Evolutionary conservation across 441 rosid species (phyloP), one percentile per base, ranked within the genome.

Genomic region (Corymbia citriodora): DNA sequence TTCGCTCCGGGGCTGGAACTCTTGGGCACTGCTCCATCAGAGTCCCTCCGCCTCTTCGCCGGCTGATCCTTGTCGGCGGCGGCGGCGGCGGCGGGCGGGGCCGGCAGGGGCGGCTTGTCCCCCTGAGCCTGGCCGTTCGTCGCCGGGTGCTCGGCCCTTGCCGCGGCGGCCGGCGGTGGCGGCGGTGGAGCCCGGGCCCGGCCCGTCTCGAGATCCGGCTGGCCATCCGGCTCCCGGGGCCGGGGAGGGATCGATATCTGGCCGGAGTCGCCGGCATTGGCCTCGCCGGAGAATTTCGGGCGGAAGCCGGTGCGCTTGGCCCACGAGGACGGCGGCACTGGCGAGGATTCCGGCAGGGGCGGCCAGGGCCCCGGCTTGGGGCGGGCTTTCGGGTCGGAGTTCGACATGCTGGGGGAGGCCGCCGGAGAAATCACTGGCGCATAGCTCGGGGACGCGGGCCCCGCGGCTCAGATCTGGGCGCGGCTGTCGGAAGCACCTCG

Each of bases 251-350:
- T 92, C 6, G 97, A 55, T 72, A 96, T 92, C 92, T 97, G 98
- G 45, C 96, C 98, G 89, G 99, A 96, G 87, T 95, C 95, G 50
- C 95, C 89, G 86, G 97, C 98, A 94, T 94, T 96, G 89, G 97
- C 88, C 94, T 96, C 99, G 49, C 99, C 99, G 87, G 99, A 98
- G 96, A 97, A 96, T 92, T 96, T 98, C 55, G 99, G 99, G 13
- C 97, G 98, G 90, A 98, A 98, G 10, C 99, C 99, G 63, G 99
- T 98, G 89, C 95, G 92, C 91, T 96, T 96, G 16, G 99, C 99
- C 99, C 99, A 98, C 2, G 99, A 92, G 90, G 99, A 94, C 9
- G 99, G 99, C 91, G 98, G 97, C 94, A 96, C 88, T 90, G 98
- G 92, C 40, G 98, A 90, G 2, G 98, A 92, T 49, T 96, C 99